Conservation (phyloP, 2,329 filamentous ascomycete species). For the Beauveria varroae region DNA sequence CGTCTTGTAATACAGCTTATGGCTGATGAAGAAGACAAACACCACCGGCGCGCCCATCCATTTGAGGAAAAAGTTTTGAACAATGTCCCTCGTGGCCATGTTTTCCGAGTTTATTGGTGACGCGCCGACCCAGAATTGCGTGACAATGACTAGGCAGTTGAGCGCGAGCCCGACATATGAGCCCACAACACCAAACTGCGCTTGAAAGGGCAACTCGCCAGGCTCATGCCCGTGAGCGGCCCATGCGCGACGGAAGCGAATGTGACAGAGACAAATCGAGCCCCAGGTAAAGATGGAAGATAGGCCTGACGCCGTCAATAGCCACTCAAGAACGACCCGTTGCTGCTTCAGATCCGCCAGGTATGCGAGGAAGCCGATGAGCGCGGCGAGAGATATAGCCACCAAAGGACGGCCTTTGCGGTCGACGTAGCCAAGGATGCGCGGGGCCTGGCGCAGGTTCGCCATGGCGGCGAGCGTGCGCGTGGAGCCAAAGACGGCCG, state of each 20-base stretch:
- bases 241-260: conserved; percentile 58
- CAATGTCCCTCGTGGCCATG: conserved; percentile 35
- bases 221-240: conserved; percentile 52
- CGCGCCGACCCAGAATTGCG: conserved; percentile 74
- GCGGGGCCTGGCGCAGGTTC: conserved; percentile 70
- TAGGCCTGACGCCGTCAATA: conserved; percentile 59
- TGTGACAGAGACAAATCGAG: conserved; percentile 55
- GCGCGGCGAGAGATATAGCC: conserved; percentile 56
- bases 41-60: conserved; percentile 60
- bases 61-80: conserved; percentile 57
- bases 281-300: conserved; percentile 65
- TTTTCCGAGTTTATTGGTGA: conserved; percentile 54
- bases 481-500: conserved; percentile 74
- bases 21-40: conserved; percentile 54
- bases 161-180: conserved; percentile 70
- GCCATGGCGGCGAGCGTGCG: conserved; percentile 76
- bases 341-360: conserved; percentile 55
- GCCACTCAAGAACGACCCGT: conserved; percentile 62
- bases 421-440: conserved; percentile 65
- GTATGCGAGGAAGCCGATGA: conserved; percentile 62
- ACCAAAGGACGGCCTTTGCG: conserved; percentile 65
- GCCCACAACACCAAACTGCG: conserved; percentile 64
- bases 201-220: conserved; percentile 65
- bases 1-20: conserved; percentile 64
- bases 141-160: conserved; percentile 63